Base-by-base conservation (phyloP, 306 rosid species). In the Pachyrhizus erosus region DNA sequence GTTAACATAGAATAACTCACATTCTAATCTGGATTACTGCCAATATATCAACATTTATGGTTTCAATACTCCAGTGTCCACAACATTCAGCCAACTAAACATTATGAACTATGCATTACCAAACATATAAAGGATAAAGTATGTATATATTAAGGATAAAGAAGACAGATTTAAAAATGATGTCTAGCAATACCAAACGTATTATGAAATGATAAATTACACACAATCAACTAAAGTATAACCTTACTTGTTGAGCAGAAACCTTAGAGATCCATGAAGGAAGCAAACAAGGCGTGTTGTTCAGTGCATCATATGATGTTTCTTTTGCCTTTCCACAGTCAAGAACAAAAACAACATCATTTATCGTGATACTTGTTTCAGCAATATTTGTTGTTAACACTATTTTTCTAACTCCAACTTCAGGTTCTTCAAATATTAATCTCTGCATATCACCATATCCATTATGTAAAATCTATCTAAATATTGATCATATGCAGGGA, bases 251-350 rank as follows among this genome's bases (percentile, higher is more conserved):
- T 79, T 80, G 94, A 74, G 98, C 92, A 55, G 97, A 92, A 89
- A 88, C 99, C 94, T 93, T 93, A 31, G 98, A 96, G 87, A 96
- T 92, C 99, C 99, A 93, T 68, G 98, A 90, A 55, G 98, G 98
- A 85, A 93, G 98, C 85, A 96, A 87, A 90, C 99, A 96, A 74
- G 99, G 97, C 37, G 99, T 94, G 85, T 96, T 96, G 71, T 96
- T 96, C 85, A 96, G 89, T 39, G 99, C 98, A 66, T 96, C 99
- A 84, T 96, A 96, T 7, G 99, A 92, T 34, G 98, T 90, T 89
- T 96, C 99, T 87, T 96, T 96, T 31, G 99, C 98, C 90, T 96
- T 96, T 81, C 99, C 99, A 21, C 99, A 96, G 86, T 96, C 99
- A 45, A 96, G 86, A 79, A 96, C 98, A 85, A 89, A 93, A 73